These are phyloP conservation scores for Begonia masoniana DNA, from an alignment of 306 rosid species.

Conservation along the genomic window DNA sequence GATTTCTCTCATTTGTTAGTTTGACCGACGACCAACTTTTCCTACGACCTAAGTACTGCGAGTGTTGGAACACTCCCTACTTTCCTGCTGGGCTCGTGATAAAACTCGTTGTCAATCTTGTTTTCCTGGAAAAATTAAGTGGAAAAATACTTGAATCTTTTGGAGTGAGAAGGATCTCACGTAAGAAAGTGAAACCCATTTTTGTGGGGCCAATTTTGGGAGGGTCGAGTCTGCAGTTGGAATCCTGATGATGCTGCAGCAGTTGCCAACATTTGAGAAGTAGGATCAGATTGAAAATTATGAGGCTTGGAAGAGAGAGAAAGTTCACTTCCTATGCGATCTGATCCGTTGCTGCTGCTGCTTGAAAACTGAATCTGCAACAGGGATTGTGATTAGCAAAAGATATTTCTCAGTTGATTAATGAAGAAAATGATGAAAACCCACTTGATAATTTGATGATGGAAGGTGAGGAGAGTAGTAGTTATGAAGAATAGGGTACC, in stretches of 20 bases:
- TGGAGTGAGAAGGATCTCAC: conserved; percentile 3
- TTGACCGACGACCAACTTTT: too few species aligned
- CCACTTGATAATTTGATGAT: conserved; percentile 41
- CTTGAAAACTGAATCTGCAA: conserved; percentile 36
- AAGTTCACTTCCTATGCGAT: conserved; percentile 47
- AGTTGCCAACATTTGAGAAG: conserved; percentile 43
- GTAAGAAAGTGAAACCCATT: conserved; percentile 52
- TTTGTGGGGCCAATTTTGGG: conserved; percentile 49
- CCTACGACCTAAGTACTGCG: too few species aligned
- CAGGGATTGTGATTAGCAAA: not conserved
- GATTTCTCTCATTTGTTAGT: not conserved
- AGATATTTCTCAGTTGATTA: too few species aligned
- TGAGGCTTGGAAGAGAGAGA: conserved; percentile 27
- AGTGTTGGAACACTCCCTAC: too few species aligned
- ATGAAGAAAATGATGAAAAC: conserved; percentile 3
- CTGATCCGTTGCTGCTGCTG: conserved; percentile 43
- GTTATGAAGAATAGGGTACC: conserved; percentile 28
- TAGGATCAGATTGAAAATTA: conserved; percentile 28
- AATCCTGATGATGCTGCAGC: conserved; percentile 99
- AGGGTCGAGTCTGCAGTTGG: conserved; percentile 47
- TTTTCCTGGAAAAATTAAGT: not conserved
- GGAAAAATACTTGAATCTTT: not conserved
- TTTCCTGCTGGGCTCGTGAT: too few species aligned
- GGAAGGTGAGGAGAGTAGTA: conserved; percentile 28
- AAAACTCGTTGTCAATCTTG: too few species aligned